Evolutionary conservation across 2,329 filamentous ascomycete species (phyloP), one percentile per base, ranked within the genome.

Genomic region (Verticillium tricorpus): DNA sequence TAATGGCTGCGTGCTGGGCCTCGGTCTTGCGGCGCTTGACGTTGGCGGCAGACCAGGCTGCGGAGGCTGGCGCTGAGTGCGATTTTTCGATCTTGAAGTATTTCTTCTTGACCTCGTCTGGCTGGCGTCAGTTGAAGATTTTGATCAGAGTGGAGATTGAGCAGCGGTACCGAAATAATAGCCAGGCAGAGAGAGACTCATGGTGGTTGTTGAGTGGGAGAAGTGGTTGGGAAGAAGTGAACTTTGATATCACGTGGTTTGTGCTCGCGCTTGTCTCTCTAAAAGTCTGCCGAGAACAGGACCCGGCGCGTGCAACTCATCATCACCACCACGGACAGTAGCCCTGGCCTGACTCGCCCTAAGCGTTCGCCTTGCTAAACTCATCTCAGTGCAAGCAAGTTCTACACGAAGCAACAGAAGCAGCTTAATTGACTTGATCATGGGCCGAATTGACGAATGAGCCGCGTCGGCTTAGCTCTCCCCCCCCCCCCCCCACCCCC

Each of bases 1-100:
- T 69, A 12, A 67, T 70, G 1, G 69, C 69, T 5, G 72, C 71
- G 25, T 72, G 72, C 60, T 77, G 71, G 39, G 82, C 76, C 35
- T 82, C 76, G 3, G 77, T 64, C 63, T 80, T 80, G 59, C 84
- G 84, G 65, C 78, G 79, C 73, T 85, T 88, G 61, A 89, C 83
- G 7, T 80, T 80, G 56, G 84, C 77, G n/a, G 78, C 74, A 9
- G 86, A 85, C 76, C 87, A 89, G 17, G 79, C 73, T 0, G 82
- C 77, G 8, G 72, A 73, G 1, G 76, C 65, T 0, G 85, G 80
- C 0, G 85, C 84, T 17, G 79, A 79, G 60, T 82, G 79, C 45
- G 83, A 78, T 56, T 80, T 82, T 69, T 89, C 84, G 58, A 91
- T 83, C 67, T 85, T 88, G 73, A 90, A 91, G 69, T 90, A 91